These are phyloP conservation scores for Russula sp. DNA, from an alignment of 768 basidiomycete species.

Conservation along the genomic window DNA sequence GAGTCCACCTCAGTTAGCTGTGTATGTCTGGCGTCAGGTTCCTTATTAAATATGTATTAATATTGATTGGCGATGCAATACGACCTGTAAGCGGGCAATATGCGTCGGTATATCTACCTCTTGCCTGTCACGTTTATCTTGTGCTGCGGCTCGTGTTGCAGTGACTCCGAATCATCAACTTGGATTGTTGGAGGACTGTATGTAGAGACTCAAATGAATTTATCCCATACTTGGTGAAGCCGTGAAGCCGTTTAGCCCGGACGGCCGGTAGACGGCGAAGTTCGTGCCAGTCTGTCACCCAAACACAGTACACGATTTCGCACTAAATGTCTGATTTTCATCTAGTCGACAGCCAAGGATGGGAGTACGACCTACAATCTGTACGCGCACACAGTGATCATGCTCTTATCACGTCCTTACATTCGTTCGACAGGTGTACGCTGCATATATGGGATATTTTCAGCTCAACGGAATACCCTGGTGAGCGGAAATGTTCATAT, in stretches of 20 bases:
- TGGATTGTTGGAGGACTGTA: not conserved
- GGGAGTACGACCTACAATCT: conserved; percentile 76
- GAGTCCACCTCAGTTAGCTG: not conserved
- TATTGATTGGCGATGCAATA: not conserved
- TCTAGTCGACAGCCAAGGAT: conserved; percentile 66
- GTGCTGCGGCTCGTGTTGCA: too few relatives aligned
- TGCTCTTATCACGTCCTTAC: not conserved
- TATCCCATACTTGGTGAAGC: conserved; percentile 10
- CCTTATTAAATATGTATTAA: conserved; percentile 7
- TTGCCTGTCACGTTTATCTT: too few relatives aligned
- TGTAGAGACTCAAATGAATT: not conserved
- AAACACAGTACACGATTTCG: not conserved
- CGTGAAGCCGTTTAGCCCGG: conserved; percentile 1
- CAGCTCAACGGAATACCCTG: conserved; percentile 63
- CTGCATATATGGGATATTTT: conserved; percentile 74
- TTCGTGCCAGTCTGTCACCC: not conserved
- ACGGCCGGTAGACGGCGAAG: not conserved
- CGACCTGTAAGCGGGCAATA: not conserved
- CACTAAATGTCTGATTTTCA: conserved; percentile 56
- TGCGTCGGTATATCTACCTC: too few relatives aligned
- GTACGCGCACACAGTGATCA: conserved; percentile 35
- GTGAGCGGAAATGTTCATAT: conserved; percentile 30
- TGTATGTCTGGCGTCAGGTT: not conserved
- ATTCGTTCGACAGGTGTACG: conserved; percentile 42
- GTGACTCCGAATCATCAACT: not conserved